Evolutionary conservation across 139 green algal genomes (phyloP), one percentile per base, ranked within the genome.

Genomic region (Astrephomene gubernaculifera): DNA sequence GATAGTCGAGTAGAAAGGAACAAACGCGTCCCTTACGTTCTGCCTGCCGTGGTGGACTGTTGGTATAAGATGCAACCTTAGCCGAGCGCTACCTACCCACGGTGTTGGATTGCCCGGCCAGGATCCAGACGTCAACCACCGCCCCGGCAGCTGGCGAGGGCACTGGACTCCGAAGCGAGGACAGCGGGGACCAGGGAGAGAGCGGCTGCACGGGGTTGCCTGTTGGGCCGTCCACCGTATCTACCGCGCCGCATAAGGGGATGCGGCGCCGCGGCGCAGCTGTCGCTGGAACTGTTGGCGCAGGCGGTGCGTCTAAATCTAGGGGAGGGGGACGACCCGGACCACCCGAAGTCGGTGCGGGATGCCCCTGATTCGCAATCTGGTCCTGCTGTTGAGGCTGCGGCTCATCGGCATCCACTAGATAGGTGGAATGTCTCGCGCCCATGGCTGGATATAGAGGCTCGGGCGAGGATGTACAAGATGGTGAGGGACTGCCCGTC

Each of bases 91-190:
- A 63, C 60, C 5, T 61, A 84, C 78, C 78, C 31, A 84, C 78
- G 38, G 78, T 43, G 35, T 84, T 84, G 64, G 43, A 67, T 63
- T 84, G 78, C 21, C 78, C 78, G 31, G 78, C 78, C 1, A 84
- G 9, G 1, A 84, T 65, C 78, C 78, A 84, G 6, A 84, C 78
- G 29, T 84, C 78, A 8, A 74, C 63, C 63, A 74, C 21, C 4
- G 60, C 78, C 2, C 2, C 10, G 60, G 41, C 60, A 1, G 60
- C 60, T n/a, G 76, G 76, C 9, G 76, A 83, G 10, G 60, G 60
- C 38, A 60, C 35, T 43, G 76, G n/a, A n/a, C n/a, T n/a, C n/a
- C n/a, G n/a, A n/a, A n/a, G n/a, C n/a, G n/a, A n/a, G n/a, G n/a
- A n/a, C n/a, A n/a, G n/a, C n/a, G n/a, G n/a, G n/a, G n/a, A n/a